Conservation (phyloP, 1,284 basidiomycete species). For the Rhodotorula sp. region DNA sequence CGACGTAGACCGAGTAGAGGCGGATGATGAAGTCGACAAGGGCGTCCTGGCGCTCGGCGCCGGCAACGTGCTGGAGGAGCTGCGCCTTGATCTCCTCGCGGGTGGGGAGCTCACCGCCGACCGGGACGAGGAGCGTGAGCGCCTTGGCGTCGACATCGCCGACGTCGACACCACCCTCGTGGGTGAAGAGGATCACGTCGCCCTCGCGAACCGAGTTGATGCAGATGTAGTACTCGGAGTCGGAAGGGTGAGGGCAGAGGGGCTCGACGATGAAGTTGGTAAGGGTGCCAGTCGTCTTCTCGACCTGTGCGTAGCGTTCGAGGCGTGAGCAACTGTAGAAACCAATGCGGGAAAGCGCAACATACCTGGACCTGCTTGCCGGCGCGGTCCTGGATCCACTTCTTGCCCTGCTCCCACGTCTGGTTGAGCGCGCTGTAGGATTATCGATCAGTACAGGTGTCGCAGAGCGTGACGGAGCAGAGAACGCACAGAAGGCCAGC, state of each 20-base stretch:
- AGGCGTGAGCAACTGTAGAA: background rate
- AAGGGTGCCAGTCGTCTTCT: constrained; percentile 87
- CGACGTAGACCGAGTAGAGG: constrained; percentile 93
- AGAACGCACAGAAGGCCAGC: constrained; percentile 72
- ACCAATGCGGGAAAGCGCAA: constrained; percentile 3
- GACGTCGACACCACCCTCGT: constrained; percentile 98
- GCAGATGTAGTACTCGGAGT: constrained; percentile 98
- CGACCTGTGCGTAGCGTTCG: constrained; percentile 62
- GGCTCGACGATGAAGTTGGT: constrained; percentile 99
- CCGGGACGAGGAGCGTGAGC: constrained; percentile 81
- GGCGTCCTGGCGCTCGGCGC: constrained; percentile 74
- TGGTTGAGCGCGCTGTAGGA: constrained; percentile 72
- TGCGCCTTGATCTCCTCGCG: constrained; percentile 71
- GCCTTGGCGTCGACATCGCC: constrained; percentile 99
- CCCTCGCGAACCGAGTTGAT: constrained; percentile 94
- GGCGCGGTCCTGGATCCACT: constrained; percentile 84
- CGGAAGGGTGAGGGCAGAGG: constrained; percentile 90
- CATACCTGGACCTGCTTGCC: constrained; percentile 87
- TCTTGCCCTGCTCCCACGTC: constrained; percentile 68
- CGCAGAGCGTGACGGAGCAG: no score
- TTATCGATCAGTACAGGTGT: background rate
- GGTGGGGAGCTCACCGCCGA: constrained; percentile 68
- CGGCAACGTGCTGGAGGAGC: constrained; percentile 76
- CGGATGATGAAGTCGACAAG: constrained; percentile 92
- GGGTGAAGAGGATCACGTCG: constrained; percentile 96